Percentiles rank a stretch among this genome's conserved stretches.
phyloP scores from a whole-genome alignment of 495 filamentous ascomycete species.

The Podospora comata region DNA sequence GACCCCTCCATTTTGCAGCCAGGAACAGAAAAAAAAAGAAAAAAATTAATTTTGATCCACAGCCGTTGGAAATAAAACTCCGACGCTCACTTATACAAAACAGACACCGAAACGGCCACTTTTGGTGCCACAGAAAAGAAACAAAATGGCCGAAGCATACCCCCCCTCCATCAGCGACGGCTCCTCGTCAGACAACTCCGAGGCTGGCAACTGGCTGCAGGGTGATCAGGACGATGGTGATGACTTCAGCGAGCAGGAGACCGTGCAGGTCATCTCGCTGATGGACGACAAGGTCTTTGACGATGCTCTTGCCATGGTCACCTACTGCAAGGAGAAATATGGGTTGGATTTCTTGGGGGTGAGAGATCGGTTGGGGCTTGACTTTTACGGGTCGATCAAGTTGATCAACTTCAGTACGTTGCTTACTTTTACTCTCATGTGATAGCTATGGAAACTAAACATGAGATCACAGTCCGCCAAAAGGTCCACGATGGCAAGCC shows the following conservation, averaged over 20 bases:
- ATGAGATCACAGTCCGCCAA: slow-evolving; percentile 36
- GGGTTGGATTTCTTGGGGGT: slow-evolving; percentile 69
- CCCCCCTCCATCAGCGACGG: slow-evolving; percentile 19
- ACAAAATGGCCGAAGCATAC: slow-evolving; percentile 28
- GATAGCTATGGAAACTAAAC: not conserved
- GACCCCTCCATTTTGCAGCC: slow-evolving; percentile 4
- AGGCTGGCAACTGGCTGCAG: slow-evolving; percentile 80
- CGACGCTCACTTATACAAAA: not conserved
- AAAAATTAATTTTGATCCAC: not conserved
- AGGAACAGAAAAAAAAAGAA: not conserved
- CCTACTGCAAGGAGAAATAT: slow-evolving; percentile 67
- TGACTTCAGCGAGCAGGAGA: slow-evolving; percentile 52
- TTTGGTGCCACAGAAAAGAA: not conserved
- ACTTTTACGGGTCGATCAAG: slow-evolving; percentile 80
- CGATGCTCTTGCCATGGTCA: slow-evolving; percentile 63
- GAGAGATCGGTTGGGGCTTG: slow-evolving; percentile 62
- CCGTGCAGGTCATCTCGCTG: slow-evolving; percentile 62
- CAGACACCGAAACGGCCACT: not conserved
- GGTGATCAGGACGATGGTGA: slow-evolving; percentile 48
- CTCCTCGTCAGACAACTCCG: slow-evolving; percentile 28
- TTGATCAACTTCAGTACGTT: slow-evolving; percentile 71
- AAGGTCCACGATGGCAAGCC: slow-evolving; percentile 45
- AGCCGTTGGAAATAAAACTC: slow-evolving; percentile 5
- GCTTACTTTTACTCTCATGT: not conserved
- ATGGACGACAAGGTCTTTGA: slow-evolving; percentile 66